These are phyloP conservation scores for Magnolia sinica DNA, from an alignment of 164 flowering plant genomes.

Conservation along the genomic window DNA sequence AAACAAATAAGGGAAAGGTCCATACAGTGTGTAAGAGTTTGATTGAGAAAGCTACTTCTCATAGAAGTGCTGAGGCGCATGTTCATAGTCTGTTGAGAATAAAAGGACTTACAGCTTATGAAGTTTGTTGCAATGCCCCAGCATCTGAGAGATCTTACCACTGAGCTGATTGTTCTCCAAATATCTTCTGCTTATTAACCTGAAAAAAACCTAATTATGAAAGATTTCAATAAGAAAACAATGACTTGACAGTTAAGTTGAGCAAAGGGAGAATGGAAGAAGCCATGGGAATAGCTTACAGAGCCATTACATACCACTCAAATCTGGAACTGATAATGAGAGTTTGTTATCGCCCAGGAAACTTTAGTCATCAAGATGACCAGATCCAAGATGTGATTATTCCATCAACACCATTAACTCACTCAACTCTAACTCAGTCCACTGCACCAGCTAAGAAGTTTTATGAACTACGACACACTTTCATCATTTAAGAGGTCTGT, in stretches of 20 bases:
- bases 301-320: slow-evolving; percentile 45
- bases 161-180: slow-evolving; percentile 70
- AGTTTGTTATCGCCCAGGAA: slow-evolving; percentile 63
- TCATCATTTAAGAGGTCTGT: background rate
- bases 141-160: slow-evolving; percentile 54
- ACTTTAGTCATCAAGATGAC: slow-evolving; percentile 22
- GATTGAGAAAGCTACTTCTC: background rate
- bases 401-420: background rate
- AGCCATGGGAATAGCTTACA: slow-evolving; percentile 41
- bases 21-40: background rate
- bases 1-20: background rate
- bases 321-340: slow-evolving; percentile 56
- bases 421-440: background rate
- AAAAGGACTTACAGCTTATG: slow-evolving; percentile 50
- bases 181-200: slow-evolving; percentile 38
- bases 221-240: background rate
- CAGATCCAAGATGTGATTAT: background rate
- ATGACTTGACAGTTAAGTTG: background rate
- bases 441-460: background rate
- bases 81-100: background rate
- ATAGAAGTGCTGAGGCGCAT: background rate
- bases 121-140: slow-evolving; percentile 43
- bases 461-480: no score
- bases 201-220: background rate
- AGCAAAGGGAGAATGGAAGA: background rate